phyloP scores from a whole-genome alignment of 257 asterid species.

The Solanum pimpinellifolium region DNA sequence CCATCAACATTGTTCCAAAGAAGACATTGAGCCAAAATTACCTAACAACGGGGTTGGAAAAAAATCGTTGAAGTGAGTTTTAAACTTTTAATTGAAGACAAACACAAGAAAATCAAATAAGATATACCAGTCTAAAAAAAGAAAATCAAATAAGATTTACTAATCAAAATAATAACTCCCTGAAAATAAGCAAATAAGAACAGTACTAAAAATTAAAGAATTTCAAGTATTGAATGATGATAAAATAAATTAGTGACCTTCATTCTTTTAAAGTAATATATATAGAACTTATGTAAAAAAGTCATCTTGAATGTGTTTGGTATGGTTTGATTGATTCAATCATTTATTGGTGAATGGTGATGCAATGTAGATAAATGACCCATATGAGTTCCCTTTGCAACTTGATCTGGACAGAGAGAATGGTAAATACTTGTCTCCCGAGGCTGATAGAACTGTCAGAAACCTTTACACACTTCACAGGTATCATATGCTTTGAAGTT shows the following conservation, averaged over 20 bases:
- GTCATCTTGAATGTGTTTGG: not conserved
- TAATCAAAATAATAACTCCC: not conserved
- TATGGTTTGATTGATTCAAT: not conserved
- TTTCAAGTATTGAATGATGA: not conserved
- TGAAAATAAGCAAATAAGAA: not conserved
- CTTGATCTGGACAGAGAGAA: constrained; percentile 90
- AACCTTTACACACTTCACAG: constrained; percentile 91
- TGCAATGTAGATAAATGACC: constrained; percentile 78
- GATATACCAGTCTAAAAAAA: not conserved
- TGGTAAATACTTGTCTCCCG: constrained; percentile 88
- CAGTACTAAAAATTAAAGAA: not conserved
- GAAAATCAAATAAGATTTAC: not conserved
- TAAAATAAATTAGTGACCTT: not conserved
- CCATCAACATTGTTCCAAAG: not conserved
- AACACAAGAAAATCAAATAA: not conserved
- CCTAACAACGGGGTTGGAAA: not conserved
- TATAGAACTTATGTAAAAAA: not conserved
- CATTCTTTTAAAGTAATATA: not conserved
- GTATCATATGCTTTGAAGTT: constrained; percentile 13
- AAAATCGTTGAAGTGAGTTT: not conserved
- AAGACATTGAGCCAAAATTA: not conserved
- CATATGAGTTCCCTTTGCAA: constrained; percentile 89
- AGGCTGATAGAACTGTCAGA: constrained; percentile 82
- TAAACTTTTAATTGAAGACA: not conserved
- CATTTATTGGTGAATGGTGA: not conserved